Conservation (phyloP, 2,329 filamentous ascomycete species). For the Aspergillus sp. region DNA sequence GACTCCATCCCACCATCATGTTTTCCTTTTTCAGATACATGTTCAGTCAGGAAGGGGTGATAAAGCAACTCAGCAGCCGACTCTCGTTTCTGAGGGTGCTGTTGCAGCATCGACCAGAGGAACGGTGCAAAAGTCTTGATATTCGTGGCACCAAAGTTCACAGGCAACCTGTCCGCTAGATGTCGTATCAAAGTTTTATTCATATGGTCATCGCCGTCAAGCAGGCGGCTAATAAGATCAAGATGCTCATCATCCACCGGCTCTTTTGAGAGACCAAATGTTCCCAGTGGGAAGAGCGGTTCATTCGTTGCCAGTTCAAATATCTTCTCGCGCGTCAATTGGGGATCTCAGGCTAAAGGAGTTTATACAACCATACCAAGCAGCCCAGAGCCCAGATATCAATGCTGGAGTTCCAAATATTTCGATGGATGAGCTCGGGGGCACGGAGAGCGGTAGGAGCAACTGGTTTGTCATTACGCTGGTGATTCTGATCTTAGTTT, state of each 20-base stretch:
- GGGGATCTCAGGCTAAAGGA: no score
- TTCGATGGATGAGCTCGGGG: constrained; percentile 24
- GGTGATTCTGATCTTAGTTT: background rate
- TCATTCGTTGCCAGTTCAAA: constrained; percentile 29
- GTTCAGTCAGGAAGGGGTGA: constrained; percentile 16
- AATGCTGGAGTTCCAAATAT: constrained; percentile 21
- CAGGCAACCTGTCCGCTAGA: constrained; percentile 21
- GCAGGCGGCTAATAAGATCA: constrained; percentile 12
- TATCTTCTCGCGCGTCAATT: constrained; percentile 18
- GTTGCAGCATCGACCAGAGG: constrained; percentile 22
- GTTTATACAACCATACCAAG: constrained; percentile 22
- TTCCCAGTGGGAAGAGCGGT: constrained; percentile 22
- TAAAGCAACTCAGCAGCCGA: constrained; percentile 12
- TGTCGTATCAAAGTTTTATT: constrained; percentile 18
- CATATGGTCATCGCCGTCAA: background rate
- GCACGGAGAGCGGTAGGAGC: constrained; percentile 24
- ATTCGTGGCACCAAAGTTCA: constrained; percentile 22
- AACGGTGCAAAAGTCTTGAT: constrained; percentile 20
- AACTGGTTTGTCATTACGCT: constrained; percentile 19
- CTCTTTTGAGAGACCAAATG: constrained; percentile 22
- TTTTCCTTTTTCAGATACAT: background rate
- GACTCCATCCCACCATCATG: background rate
- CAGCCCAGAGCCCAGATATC: constrained; percentile 31
- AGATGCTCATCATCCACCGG: constrained; percentile 20
- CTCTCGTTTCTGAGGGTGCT: constrained; percentile 9